Percentiles rank a stretch among this genome's conserved stretches.
These are phyloP conservation scores for Silene uniflora DNA, from an alignment of 148 eudicot genomes.

Conservation along the genomic window DNA sequence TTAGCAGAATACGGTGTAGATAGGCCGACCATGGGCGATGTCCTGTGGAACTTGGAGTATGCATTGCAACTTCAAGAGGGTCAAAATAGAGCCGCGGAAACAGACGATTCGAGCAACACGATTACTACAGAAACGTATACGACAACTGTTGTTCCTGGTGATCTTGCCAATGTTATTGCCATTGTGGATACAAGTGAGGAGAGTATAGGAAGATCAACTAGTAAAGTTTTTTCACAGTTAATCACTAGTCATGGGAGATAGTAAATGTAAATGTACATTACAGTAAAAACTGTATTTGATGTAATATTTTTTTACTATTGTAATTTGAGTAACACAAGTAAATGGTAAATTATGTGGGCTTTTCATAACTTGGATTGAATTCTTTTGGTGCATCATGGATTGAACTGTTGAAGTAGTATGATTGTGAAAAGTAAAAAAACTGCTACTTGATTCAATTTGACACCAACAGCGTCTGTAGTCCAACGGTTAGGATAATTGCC, in stretches of 20 bases:
- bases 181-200: constrained; percentile 35
- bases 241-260: constrained; percentile 70
- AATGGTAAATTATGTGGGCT: background rate
- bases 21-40: constrained; percentile 93
- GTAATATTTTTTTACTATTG: constrained; percentile 1
- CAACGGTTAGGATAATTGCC: constrained; percentile 12
- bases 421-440: no score
- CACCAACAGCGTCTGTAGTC: constrained; percentile 7
- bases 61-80: constrained; percentile 68
- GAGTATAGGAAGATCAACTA: constrained; percentile 40
- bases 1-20: constrained; percentile 81
- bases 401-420: no score
- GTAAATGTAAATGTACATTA: background rate
- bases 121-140: constrained; percentile 27
- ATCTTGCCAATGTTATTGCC: constrained; percentile 16
- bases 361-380: background rate
- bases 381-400: background rate
- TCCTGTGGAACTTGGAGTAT: constrained; percentile 84
- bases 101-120: constrained; percentile 18
- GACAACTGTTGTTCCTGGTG: constrained; percentile 24
- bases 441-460: no score
- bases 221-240: constrained; percentile 76
- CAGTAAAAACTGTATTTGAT: background rate
- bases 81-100: constrained; percentile 29
- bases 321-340: background rate